A percentile compares a stretch with the other conserved stretches of the same genome.
Conservation (phyloP, 129 eudicot genomes). For the Arctium lappa region DNA sequence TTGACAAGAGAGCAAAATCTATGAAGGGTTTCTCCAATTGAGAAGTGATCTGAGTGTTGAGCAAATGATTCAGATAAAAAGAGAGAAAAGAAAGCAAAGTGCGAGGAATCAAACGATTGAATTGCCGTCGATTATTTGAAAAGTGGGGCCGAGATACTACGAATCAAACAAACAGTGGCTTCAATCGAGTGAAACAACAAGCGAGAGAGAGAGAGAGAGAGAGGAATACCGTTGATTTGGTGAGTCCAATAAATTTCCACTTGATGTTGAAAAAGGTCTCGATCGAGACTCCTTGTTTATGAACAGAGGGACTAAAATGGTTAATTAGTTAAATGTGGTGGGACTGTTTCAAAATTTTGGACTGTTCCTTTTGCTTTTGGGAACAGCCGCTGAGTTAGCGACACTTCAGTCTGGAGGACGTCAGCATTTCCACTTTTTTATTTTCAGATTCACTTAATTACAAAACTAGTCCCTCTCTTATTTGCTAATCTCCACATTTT, state of each 20-base stretch:
- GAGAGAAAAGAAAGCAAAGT: background rate
- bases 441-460: background rate
- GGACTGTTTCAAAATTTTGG: background rate
- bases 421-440: background rate
- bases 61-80: conserved; percentile 13
- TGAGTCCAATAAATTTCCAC: background rate
- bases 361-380: conserved; percentile 21
- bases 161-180: conserved; percentile 7
- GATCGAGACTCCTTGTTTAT: background rate
- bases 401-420: background rate
- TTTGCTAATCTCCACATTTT: background rate
- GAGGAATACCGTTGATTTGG: conserved; percentile 9
- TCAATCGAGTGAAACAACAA: background rate
- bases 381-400: conserved; percentile 18
- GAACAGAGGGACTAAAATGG: background rate
- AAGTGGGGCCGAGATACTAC: background rate
- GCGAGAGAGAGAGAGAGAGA: background rate
- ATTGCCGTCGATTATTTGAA: background rate
- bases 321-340: background rate
- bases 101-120: conserved; percentile 1
- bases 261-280: conserved; percentile 17
- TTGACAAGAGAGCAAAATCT: background rate
- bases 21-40: background rate
- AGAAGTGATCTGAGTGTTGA: conserved; percentile 5
- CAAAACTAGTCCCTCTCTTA: background rate